These are phyloP conservation scores for Geotrichum citri-aurantii DNA, from an alignment of 1,139 yeast species.

Conservation along the genomic window DNA sequence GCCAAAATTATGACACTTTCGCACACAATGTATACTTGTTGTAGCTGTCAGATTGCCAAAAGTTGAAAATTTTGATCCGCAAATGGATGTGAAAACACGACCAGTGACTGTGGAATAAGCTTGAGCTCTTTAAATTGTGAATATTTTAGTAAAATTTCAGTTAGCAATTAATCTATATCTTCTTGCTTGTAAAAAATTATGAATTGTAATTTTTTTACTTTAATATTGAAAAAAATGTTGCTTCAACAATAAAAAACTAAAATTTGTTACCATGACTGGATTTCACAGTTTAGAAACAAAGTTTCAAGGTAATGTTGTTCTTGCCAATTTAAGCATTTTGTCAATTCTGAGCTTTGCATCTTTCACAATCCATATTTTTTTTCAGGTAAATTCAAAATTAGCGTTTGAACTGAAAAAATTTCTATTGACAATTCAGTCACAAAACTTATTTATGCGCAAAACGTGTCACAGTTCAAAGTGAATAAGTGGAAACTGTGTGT, in stretches of 20 bases:
- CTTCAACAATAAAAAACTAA: conserved; percentile 8
- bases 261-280: conserved; percentile 8
- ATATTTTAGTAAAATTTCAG: too few species aligned
- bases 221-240: conserved; percentile 1
- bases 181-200: background rate
- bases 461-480: too few species aligned
- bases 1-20: conserved; percentile 33
- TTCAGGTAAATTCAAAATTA: background rate
- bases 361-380: conserved; percentile 6
- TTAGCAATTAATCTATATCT: conserved; percentile 60
- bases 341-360: conserved; percentile 2
- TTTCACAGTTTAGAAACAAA: background rate
- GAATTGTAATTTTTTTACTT: background rate
- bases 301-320: background rate
- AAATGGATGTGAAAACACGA: conserved; percentile 35
- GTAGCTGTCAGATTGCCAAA: conserved; percentile 67
- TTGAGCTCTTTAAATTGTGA: conserved; percentile 62
- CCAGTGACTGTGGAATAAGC: conserved; percentile 39
- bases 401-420: background rate
- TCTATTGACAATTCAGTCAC: conserved; percentile 10
- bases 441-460: background rate
- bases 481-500: too few species aligned
- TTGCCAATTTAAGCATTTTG: conserved; percentile 6
- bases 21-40: background rate
- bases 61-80: conserved; percentile 51